A percentile compares a stretch with the other conserved stretches of the same genome.
Conservation (phyloP, 1,139 yeast species). For the Scheffersomyces cryptocercus region DNA sequence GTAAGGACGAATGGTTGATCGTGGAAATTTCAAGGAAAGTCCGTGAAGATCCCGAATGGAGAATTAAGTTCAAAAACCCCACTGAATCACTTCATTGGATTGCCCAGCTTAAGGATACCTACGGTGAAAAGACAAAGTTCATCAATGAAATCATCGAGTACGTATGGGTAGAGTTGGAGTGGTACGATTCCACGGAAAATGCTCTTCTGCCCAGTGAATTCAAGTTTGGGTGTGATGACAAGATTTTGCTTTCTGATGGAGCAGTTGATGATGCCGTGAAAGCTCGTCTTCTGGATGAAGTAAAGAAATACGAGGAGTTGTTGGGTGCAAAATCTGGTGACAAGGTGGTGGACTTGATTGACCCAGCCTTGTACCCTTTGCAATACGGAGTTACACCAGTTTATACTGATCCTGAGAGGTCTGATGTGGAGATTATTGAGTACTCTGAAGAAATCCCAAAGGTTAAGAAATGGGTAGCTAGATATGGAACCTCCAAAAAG, state of each 20-base stretch:
- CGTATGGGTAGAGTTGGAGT: slow-evolving; percentile 24
- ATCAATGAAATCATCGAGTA: slow-evolving; percentile 19
- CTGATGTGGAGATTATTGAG: slow-evolving; percentile 11
- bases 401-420: slow-evolving; percentile 5
- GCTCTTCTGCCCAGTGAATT: slow-evolving; percentile 3
- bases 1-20: slow-evolving; percentile 25
- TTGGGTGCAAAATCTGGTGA: slow-evolving; percentile 23
- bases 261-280: slow-evolving; percentile 12
- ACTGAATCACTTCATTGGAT: slow-evolving; percentile 29
- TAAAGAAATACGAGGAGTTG: slow-evolving; percentile 12
- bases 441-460: slow-evolving; percentile 12
- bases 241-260: slow-evolving; percentile 17
- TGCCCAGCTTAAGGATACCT: slow-evolving; percentile 20
- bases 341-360: slow-evolving; percentile 42
- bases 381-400: slow-evolving; percentile 35
- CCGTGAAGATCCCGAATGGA: slow-evolving; percentile 32
- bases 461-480: slow-evolving; percentile 18
- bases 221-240: slow-evolving; percentile 18
- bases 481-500: slow-evolving; percentile 21
- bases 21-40: slow-evolving; percentile 23
- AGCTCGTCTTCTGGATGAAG: slow-evolving; percentile 10
- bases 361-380: slow-evolving; percentile 44
- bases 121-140: slow-evolving; percentile 8
- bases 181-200: slow-evolving; percentile 22
- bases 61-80: slow-evolving; percentile 24